Evolutionary conservation across 2,329 filamentous ascomycete species (phyloP).

Genomic region (Venturia aucupariae): DNA sequence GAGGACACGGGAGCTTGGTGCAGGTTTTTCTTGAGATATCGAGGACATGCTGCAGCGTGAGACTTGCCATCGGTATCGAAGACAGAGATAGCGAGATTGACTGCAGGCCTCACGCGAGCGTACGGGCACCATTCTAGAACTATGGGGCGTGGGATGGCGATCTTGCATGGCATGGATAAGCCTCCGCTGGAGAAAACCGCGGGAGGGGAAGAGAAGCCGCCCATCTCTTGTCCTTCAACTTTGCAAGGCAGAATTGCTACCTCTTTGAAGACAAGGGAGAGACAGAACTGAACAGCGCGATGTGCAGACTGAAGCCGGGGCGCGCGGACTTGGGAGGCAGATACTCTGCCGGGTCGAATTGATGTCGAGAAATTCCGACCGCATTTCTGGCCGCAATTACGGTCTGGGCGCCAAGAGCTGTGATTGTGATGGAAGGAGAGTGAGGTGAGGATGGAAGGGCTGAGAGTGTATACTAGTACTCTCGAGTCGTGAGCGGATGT

Average conservation of each 20-base stretch:
- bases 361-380: not conserved
- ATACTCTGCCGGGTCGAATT: not conserved
- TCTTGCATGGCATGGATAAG: constrained; percentile 6
- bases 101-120: not conserved
- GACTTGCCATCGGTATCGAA: not conserved
- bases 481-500: too few species aligned
- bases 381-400: not conserved
- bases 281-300: not conserved
- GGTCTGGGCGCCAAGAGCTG: not conserved
- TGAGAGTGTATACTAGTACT: too few species aligned
- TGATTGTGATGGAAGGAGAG: too few species aligned
- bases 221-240: too few species aligned
- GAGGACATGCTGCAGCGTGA: too few species aligned
- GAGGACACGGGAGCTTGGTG: not conserved
- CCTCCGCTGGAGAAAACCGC: not conserved
- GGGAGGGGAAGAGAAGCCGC: not conserved
- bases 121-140: too few species aligned
- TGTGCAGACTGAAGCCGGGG: not conserved
- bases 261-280: not conserved
- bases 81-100: not conserved
- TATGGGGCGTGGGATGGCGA: not conserved
- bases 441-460: too few species aligned
- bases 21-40: too few species aligned
- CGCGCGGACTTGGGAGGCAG: not conserved
- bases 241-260: not conserved